Evolutionary conservation across 2,329 filamentous ascomycete species (phyloP), one percentile per base, ranked within the genome.

Genomic region (Fusarium burgessii): DNA sequence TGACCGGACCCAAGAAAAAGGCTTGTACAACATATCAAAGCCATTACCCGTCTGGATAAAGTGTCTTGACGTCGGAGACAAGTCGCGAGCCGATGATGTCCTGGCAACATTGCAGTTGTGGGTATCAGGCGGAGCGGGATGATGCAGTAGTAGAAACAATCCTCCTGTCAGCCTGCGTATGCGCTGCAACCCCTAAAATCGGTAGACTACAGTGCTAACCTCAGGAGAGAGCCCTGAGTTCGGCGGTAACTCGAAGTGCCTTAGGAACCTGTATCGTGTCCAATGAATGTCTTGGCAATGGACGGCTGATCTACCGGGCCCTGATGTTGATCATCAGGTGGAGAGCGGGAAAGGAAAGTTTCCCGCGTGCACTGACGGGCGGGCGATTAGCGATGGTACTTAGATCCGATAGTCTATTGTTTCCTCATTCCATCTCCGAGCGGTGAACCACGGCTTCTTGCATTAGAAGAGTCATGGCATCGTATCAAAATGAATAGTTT

Each of bases 361-460:
- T 43, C 68, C 68, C 62, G 58, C 25, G 58, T 55, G 58, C 68
- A 68, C 41, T 60, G 68, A 54, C 42, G 20, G 47, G 32, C 20
- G 20, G 14, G n/a, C 47, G 32, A 51, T 51, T 51, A 51, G 32
- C 47, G 47, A 51, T 51, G 20, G 20, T 15, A 23, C 32, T 23
- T 38, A 40, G 35, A 59, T 43, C 54, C 33, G 13, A 43, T 43
- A 43, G 20, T 52, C 23, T 60, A 35, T 52, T 41, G 18, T 32
- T 29, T 56, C 23, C 40, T 46, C 12, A 56, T 56, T 56, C 40
- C 40, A 50, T 45, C 40, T 14, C 41, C 38, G 35, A 47, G 41
- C 40, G 61, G 46, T 43, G 62, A 61, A 50, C 12, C 49, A 38
- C 68, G 68, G 68, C 43, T 66, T 59, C 64, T 51, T 71, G 68